Base-by-base conservation (phyloP, 2,329 filamentous ascomycete species). In the Pseudogymnoascus sp. region DNA sequence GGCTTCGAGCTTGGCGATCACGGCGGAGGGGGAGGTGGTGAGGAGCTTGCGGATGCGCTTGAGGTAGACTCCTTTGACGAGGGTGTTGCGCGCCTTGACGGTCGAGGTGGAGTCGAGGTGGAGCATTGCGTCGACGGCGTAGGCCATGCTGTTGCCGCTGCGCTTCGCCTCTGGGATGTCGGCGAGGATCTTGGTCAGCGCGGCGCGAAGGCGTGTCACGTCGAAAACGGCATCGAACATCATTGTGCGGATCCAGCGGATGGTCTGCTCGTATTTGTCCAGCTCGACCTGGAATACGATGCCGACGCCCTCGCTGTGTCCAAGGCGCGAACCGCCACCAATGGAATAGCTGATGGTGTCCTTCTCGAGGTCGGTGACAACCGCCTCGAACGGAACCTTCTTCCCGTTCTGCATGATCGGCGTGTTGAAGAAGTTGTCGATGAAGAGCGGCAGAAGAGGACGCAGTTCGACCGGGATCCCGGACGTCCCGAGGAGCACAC, bases 101-200 rank as follows among this genome's bases (percentile, higher is more conserved):
- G 92, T 85, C 0, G 91, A 93, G 24, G 90, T 85, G 31, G 84
- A 83, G n/a, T 89, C 83, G 70, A 90, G 86, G 73, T 96, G 91
- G 22, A 96, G 84, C 76, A 93, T 91, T 66, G 87, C 84, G 69
- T 95, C 85, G 63, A 88, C 81, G 66, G 87, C 84, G 62, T 77
- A 78, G 3, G 84, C 78, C 86, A 88, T 88, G 43, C 79, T 78
- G 63, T 87, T 84, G 1, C 95, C 95, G 69, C 89, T 90, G 43
- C 95, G 90, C 80, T 98, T 99, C 61, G 87, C 82, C 72, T 97
- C 92, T 0, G 95, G 95, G 16, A 99, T 89, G 70, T 98, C 93
- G 2, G 93, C 92, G 16, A 97, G 81, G 53, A 96, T 85, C 75
- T 96, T 96, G 64, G 87, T 87, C 14, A 96, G 78, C 60, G 81